Conservation (phyloP, 768 basidiomycete species). For the Exidia glandulosa region DNA sequence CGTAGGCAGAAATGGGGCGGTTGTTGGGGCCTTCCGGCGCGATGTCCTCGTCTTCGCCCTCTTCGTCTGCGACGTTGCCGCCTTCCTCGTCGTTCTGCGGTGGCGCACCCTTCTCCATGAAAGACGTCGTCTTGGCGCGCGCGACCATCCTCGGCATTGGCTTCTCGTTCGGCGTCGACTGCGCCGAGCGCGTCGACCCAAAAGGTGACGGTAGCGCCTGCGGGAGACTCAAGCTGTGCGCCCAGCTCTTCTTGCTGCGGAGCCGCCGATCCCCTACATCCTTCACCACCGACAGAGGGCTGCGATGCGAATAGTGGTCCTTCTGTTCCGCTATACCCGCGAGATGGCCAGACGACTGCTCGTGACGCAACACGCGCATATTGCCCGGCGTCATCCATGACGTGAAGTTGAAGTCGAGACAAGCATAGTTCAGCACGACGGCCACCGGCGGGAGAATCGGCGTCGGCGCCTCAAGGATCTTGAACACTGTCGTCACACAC, state of each 20-base stretch:
- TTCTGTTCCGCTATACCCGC: conserved; percentile 59
- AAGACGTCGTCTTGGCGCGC: background rate
- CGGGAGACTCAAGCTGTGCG: conserved; percentile 13
- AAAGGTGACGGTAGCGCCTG: background rate
- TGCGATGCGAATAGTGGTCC: conserved; percentile 81
- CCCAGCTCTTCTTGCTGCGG: conserved; percentile 35
- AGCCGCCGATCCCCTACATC: conserved; percentile 37
- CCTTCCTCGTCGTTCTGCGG: conserved; percentile 11
- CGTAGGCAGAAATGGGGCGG: conserved; percentile 62
- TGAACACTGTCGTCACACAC: conserved; percentile 73
- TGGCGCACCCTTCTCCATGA: background rate
- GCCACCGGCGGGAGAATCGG: conserved; percentile 65
- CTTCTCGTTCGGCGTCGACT: conserved; percentile 19
- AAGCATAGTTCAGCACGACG: conserved; percentile 81
- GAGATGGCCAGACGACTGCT: conserved; percentile 77
- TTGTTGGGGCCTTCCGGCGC: conserved; percentile 52
- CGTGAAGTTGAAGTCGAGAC: conserved; percentile 94
- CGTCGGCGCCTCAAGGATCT: conserved; percentile 55
- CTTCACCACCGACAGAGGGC: conserved; percentile 84
- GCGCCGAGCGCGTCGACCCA: conserved; percentile 4
- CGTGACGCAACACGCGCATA: conserved; percentile 71
- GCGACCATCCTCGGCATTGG: conserved; percentile 8
- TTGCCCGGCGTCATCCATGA: conserved; percentile 88
- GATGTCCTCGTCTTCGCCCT: conserved; percentile 39
- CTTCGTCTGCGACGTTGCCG: conserved; percentile 44